Evolutionary conservation across 2,329 filamentous ascomycete species (phyloP), one percentile per base, ranked within the genome.

Genomic region (Huntiella bhutanensis): DNA sequence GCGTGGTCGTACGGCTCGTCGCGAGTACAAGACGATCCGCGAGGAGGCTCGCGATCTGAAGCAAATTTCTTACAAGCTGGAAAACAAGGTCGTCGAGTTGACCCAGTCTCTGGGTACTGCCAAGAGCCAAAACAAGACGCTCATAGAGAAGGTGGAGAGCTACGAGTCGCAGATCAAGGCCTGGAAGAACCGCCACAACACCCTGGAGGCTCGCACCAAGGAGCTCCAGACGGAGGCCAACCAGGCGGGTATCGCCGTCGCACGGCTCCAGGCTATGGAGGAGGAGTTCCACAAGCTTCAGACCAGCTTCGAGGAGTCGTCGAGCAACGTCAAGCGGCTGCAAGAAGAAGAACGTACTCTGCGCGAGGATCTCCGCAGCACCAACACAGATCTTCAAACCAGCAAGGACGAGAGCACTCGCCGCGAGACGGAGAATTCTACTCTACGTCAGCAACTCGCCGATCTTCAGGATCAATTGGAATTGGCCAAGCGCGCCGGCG

Each of bases 11-110:
- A 59, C 64, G 52, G 88, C 91, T 47, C 77, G 91, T 53, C 75
- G 71, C 54, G 78, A 75, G 42, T 98, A 98, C 71, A 96, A 94
- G 75, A 77, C 69, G 55, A 67, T 93, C 51, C 84, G 91, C 54
- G 87, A 95, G 63, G 91, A 98, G 64, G 91, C 91, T 53, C 82
- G 91, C 58, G 92, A 98, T 67, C 75, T 98, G 61, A 96, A 96
- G 71, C 88, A 96, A 64, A 98, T 98, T 55, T 96, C 91, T 2
- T 98, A 98, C 71, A 96, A 94, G 69, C 69, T 98, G 56, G 91
- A 98, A 63, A 96, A 98, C 73, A 98, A 98, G 76, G 91, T 98
- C 52, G 85, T 98, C 52, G 91, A 98, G 66, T 73, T 98, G 57
- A 98, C 91, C 1, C 91, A 98, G 62, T 84, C 81, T 43, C 65